phyloP scores from a whole-genome alignment of 2,329 filamentous ascomycete species.

The Chlorencoelia australis region DNA sequence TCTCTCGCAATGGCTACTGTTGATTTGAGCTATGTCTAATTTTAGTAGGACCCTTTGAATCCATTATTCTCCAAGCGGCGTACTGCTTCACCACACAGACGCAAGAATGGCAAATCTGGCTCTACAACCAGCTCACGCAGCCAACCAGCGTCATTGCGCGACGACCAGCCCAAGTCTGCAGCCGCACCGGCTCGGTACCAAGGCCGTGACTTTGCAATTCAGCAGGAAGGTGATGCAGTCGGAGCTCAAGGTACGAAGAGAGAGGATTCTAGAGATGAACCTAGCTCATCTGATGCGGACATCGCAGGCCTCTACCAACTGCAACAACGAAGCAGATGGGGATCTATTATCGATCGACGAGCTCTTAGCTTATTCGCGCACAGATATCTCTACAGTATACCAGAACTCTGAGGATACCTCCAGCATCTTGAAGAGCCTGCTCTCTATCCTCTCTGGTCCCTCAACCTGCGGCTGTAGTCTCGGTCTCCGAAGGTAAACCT shows the following conservation, averaged over 20 bases:
- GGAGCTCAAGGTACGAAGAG: not conserved
- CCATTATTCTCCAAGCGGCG: not conserved
- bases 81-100: not conserved
- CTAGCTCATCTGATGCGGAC: not conserved
- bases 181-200: not conserved
- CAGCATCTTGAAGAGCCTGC: conserved; percentile 1
- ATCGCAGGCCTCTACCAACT: not conserved
- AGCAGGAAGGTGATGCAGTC: conserved; percentile 1
- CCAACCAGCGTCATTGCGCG: not conserved
- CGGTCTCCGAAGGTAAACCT: too few species aligned
- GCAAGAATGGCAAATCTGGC: not conserved
- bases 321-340: not conserved
- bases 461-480: too few species aligned
- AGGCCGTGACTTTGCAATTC: not conserved
- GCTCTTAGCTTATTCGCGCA: not conserved
- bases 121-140: not conserved
- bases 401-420: not conserved
- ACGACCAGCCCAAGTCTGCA: not conserved
- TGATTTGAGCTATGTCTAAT: not conserved
- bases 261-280: conserved; percentile 1
- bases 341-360: not conserved
- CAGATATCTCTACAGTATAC: not conserved
- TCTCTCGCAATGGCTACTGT: not conserved
- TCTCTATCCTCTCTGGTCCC: too few species aligned
- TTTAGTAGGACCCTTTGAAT: not conserved